Conservation (phyloP, 2,329 filamentous ascomycete genomes). For the Fusarium sp. region DNA sequence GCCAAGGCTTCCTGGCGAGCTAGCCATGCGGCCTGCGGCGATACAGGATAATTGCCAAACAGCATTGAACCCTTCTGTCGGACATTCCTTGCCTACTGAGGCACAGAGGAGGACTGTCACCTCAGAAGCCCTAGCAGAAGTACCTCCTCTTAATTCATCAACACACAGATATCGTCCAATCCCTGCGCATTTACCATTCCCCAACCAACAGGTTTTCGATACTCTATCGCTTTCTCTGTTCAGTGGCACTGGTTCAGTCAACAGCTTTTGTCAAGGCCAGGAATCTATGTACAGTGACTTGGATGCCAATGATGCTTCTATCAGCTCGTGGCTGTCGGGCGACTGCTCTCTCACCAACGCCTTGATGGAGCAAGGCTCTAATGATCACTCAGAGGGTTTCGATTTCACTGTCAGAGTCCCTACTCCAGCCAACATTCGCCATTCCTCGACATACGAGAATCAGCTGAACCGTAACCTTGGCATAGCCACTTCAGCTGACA, state of each 20-base stretch:
- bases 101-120: accelerated
- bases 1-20: accelerated
- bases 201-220: background rate
- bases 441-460: no score
- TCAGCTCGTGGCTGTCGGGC: background rate
- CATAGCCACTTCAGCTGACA: no score
- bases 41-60: accelerated
- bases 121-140: accelerated
- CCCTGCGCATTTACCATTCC: background rate
- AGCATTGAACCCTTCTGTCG: accelerated
- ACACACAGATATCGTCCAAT: background rate
- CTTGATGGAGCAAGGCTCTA: background rate
- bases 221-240: accelerated
- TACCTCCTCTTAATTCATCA: background rate
- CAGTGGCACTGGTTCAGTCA: background rate
- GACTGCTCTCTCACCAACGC: background rate
- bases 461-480: no score
- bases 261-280: background rate
- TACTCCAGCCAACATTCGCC: no score
- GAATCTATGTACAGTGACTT: background rate
- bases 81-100: accelerated
- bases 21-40: background rate
- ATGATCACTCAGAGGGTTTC: background rate
- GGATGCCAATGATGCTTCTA: background rate
- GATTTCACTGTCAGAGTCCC: accelerated